phyloP scores from a whole-genome alignment of 2,329 filamentous ascomycete genomes.

The Reticulascus tulasneorum region DNA sequence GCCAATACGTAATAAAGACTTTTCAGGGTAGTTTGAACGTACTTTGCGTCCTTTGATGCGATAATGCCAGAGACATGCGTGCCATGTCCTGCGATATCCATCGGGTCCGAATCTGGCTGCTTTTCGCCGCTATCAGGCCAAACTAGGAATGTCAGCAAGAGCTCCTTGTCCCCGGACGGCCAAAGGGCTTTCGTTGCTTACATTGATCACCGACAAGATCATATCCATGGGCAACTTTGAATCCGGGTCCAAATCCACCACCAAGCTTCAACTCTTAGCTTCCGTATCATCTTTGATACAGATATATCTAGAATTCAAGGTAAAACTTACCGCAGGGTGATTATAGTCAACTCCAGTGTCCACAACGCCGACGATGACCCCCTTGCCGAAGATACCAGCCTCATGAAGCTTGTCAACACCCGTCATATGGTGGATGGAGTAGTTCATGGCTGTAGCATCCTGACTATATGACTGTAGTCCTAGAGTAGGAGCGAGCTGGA shows the following conservation, averaged over 20 bases:
- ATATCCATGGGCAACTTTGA: constrained; percentile 37
- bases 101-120: constrained; percentile 29
- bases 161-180: too few species aligned
- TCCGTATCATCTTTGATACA: too few species aligned
- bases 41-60: constrained; percentile 17
- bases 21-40: too few species aligned
- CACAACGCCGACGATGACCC: constrained; percentile 16
- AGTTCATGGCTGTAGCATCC: neutral
- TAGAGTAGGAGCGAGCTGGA: constrained; percentile 5
- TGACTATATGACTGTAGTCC: constrained; percentile 2
- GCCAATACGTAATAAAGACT: too few species aligned
- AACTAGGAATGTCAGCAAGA: too few species aligned
- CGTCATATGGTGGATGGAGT: constrained; percentile 14
- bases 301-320: neutral
- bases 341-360: constrained; percentile 16
- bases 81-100: constrained; percentile 22
- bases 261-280: constrained; percentile 35
- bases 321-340: constrained; percentile 8
- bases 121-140: constrained; percentile 20
- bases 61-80: constrained; percentile 28
- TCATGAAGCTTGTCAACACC: constrained; percentile 15
- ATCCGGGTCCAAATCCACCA: constrained; percentile 43
- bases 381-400: constrained; percentile 13
- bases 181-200: too few species aligned
- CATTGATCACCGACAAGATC: constrained; percentile 38